Base-by-base conservation (phyloP, 495 filamentous ascomycete genomes). In the Acidiella bohemica region DNA sequence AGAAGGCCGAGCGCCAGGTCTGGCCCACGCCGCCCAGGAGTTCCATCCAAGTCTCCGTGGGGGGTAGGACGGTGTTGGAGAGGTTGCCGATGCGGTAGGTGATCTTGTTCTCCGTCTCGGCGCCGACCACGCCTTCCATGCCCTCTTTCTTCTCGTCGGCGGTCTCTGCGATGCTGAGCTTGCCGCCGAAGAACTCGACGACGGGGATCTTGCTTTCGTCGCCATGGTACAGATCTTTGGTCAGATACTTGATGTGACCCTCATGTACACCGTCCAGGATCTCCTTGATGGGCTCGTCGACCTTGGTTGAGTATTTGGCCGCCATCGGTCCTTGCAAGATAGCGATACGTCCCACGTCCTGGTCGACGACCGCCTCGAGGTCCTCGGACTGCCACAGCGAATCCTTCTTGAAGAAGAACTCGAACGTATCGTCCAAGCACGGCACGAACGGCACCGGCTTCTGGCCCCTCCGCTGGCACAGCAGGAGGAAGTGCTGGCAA, bases 321-420 rank as follows among this genome's bases (percentile, higher is more conserved):
- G 90, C 84, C 66, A 88, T 86, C 4, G 90, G 90, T 11, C 90
- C 90, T 58, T 97, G 90, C 39, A 97, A 66, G 59, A 97, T 95
- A 67, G 85, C 93, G 5, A 84, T 88, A 41, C 90, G 72, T 29
- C 83, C 86, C 39, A 95, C 90, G 61, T 97, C 90, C 61, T 95
- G 87, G 48, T 68, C 87, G 35, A 95, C 83, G 51, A 97, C 90
- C 25, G 90, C 90, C 47, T 84, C 88, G 10, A 97, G 72, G 56
- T 96, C 87, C 61, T 97, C 90, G 0, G 87, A 94, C 62, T 97
- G 90, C 90, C 90, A 97, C 20, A 97, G 74, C n/a, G 88, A 95
- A 61, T 97, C 90, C 64, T 97, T 97, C 76, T 97, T 97, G 77
- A 97, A 96, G 67, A 80, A 97, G 60, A 85, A 92, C 59, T 95